A percentile compares a stretch with the other conserved stretches of the same genome.
These are phyloP conservation scores for Backusella tarrabulga DNA, from an alignment of 192 early-diverging fungal species.

Conservation along the genomic window DNA sequence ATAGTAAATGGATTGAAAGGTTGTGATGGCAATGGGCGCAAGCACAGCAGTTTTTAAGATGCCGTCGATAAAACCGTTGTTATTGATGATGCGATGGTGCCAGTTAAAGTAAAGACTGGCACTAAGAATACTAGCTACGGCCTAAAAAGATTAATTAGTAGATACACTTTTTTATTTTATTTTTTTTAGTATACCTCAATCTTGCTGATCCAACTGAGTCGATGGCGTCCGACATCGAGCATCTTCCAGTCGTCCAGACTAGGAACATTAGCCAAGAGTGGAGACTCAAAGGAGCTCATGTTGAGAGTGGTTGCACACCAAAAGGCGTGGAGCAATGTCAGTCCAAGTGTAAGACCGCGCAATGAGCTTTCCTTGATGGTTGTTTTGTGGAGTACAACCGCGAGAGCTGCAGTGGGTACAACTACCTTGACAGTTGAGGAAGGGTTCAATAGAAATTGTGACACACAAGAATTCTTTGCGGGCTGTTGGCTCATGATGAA, in stretches of 20 bases:
- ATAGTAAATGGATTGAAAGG: slow-evolving; percentile 7
- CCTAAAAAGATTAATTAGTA: neutral
- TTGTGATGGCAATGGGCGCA: slow-evolving; percentile 9
- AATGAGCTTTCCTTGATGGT: slow-evolving; percentile 15
- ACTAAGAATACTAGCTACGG: slow-evolving; percentile 16
- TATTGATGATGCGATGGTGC: slow-evolving; percentile 21
- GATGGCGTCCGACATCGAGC: slow-evolving; percentile 16
- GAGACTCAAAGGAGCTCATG: slow-evolving; percentile 24
- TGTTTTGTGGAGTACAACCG: slow-evolving; percentile 19
- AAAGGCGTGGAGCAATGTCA: slow-evolving; percentile 21
- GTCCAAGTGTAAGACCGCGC: slow-evolving; percentile 19
- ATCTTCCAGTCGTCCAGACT: slow-evolving; percentile 14
- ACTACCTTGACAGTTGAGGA: slow-evolving; percentile 25
- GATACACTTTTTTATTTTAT: neutral
- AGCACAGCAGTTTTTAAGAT: slow-evolving; percentile 10
- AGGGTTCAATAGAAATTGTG: slow-evolving; percentile 24
- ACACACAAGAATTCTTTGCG: neutral
- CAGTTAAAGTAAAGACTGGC: slow-evolving; percentile 26
- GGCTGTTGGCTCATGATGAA: neutral
- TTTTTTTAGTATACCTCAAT: slow-evolving; percentile 20
- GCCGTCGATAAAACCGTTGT: slow-evolving; percentile 21
- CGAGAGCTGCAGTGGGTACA: slow-evolving; percentile 13
- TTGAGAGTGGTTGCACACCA: slow-evolving; percentile 31
- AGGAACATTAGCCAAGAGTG: slow-evolving; percentile 1
- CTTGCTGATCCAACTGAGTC: slow-evolving; percentile 31